phyloP scores from a whole-genome alignment of 257 asterid genomes.

The Striga asiatica region DNA sequence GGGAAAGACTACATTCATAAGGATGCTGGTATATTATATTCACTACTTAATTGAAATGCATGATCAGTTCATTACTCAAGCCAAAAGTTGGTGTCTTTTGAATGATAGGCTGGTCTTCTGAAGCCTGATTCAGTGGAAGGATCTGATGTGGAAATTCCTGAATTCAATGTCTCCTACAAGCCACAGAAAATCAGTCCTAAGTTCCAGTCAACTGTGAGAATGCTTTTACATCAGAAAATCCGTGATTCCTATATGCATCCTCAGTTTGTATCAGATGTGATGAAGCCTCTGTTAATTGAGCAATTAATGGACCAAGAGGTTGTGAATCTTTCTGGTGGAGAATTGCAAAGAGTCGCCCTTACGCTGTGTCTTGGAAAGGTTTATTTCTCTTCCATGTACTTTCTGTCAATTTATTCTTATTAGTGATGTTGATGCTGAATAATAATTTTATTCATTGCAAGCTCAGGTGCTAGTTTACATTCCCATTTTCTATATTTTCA shows the following conservation, averaged over 20 bases:
- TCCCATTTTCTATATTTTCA: too few relatives aligned
- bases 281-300: conserved; percentile 97
- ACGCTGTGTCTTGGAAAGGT: conserved; percentile 98
- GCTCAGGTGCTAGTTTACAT: too few relatives aligned
- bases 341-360: conserved; percentile 92
- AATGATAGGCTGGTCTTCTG: conserved; percentile 77
- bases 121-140: conserved; percentile 80
- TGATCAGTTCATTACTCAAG: not conserved
- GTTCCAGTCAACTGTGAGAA: conserved; percentile 56
- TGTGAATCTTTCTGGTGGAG: conserved; percentile 98
- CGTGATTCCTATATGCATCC: conserved; percentile 90
- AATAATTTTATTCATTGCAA: not conserved
- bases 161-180: conserved; percentile 91
- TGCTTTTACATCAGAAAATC: conserved; percentile 65
- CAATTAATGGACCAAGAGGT: conserved; percentile 97
- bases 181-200: conserved; percentile 96
- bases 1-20: conserved; percentile 92
- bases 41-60: not conserved
- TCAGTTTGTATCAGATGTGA: conserved; percentile 89
- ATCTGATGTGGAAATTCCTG: conserved; percentile 79
- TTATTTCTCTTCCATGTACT: not conserved
- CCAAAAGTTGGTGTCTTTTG: not conserved
- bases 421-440: not conserved
- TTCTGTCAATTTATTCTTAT: not conserved
- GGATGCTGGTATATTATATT: conserved; percentile 71